Percentiles rank a stretch among this genome's conserved stretches.
phyloP scores from a whole-genome alignment of 805 yeast species.

The Sugiyamaella smithiae region DNA sequence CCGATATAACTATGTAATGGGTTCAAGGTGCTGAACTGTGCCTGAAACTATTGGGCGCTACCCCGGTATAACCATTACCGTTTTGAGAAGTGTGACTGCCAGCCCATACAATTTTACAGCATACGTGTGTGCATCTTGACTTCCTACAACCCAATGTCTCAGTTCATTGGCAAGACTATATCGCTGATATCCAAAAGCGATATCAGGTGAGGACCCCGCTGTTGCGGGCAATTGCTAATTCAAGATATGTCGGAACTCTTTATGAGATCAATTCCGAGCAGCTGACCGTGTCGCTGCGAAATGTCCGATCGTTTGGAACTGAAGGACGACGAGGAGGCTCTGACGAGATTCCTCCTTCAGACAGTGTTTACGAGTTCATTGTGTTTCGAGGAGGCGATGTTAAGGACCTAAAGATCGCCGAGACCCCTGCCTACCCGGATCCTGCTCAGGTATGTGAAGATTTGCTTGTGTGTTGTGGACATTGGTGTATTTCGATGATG shows the following conservation, averaged over 20 bases:
- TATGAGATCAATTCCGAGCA: constrained; percentile 85
- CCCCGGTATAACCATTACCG: constrained; percentile 1
- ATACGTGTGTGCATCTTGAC: background rate
- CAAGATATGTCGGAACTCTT: constrained; percentile 82
- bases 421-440: constrained; percentile 36
- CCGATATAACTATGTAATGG: background rate
- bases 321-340: constrained; percentile 79
- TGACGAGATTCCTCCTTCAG: constrained; percentile 69
- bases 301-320: constrained; percentile 84
- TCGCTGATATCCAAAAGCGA: constrained; percentile 75
- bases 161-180: constrained; percentile 87
- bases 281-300: constrained; percentile 78
- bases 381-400: constrained; percentile 91
- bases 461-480: background rate
- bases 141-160: constrained; percentile 63
- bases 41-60: no score
- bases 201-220: constrained; percentile 45
- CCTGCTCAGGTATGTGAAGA: constrained; percentile 35
- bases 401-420: constrained; percentile 81
- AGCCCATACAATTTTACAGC: background rate
- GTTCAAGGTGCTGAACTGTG: no score
- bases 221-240: background rate
- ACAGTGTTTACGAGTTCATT: constrained; percentile 66
- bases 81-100: constrained; percentile 6
- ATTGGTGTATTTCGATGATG: constrained; percentile 29